Evolutionary conservation across 306 rosid genomes (phyloP).

Genomic region (Arachis hypogaea): DNA sequence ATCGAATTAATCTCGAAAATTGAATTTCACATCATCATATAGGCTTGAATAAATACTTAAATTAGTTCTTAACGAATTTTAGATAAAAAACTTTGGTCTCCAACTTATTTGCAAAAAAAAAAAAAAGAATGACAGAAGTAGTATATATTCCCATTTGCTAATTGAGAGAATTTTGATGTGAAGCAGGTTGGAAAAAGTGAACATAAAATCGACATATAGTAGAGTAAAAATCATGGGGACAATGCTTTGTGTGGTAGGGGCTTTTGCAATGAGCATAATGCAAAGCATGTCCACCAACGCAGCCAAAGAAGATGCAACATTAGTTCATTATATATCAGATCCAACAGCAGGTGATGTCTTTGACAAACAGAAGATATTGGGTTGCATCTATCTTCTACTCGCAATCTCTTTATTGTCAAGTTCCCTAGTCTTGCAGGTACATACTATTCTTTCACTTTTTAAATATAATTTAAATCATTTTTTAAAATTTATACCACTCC

Average conservation of each 20-base stretch:
- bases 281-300: constrained; percentile 48
- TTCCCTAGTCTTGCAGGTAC: constrained; percentile 73
- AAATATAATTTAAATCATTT: too few relatives aligned
- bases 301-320: neutral
- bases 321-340: neutral
- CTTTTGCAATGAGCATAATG: constrained; percentile 78
- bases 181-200: constrained; percentile 80
- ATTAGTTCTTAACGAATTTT: too few relatives aligned
- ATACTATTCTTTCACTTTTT: too few relatives aligned
- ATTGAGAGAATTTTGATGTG: constrained; percentile 4
- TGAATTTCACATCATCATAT: too few relatives aligned
- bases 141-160: neutral
- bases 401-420: constrained; percentile 61
- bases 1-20: too few relatives aligned
- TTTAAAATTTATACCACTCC: too few relatives aligned
- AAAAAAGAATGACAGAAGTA: neutral
- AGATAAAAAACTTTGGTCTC: too few relatives aligned
- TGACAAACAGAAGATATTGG: constrained; percentile 59
- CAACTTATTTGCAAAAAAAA: neutral
- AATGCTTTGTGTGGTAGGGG: constrained; percentile 72
- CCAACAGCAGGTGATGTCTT: constrained; percentile 38
- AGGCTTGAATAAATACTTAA: too few relatives aligned
- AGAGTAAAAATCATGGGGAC: constrained; percentile 82
- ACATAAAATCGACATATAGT: constrained; percentile 72
- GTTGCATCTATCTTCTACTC: constrained; percentile 71